Percentiles rank a stretch among this genome's conserved stretches.
phyloP scores from a whole-genome alignment of 2,329 filamentous ascomycete genomes.

The Trichoderma afroharzianum region DNA sequence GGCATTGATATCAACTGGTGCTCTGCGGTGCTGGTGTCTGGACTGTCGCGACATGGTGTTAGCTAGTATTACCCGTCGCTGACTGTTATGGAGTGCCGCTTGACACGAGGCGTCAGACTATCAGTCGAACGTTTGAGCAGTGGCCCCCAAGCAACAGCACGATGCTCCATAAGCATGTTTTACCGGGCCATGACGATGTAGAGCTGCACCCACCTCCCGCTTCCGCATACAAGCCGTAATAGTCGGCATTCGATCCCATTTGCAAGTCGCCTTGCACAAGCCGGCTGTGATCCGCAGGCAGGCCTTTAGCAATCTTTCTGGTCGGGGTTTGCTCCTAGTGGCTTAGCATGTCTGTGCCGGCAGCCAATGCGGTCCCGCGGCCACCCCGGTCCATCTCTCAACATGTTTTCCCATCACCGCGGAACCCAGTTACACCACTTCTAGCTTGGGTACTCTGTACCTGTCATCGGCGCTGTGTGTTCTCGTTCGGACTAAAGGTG shows the following conservation, averaged over 20 bases:
- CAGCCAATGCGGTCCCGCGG: constrained; percentile 11
- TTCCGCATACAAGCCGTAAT: background rate
- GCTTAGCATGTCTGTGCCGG: constrained; percentile 6
- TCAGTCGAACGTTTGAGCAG: background rate
- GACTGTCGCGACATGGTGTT: background rate
- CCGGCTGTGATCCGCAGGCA: constrained; percentile 13
- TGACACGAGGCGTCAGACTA: constrained; percentile 2
- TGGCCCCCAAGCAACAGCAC: background rate
- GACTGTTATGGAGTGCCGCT: background rate
- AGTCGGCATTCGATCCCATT: constrained; percentile 14
- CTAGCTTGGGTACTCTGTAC: background rate
- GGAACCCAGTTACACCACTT: background rate
- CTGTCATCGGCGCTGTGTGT: constrained; percentile 8
- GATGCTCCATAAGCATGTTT: background rate
- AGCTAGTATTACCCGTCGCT: background rate
- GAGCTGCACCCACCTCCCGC: background rate
- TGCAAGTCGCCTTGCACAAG: constrained; percentile 5
- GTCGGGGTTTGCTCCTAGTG: constrained; percentile 10
- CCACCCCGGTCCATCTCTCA: constrained; percentile 8
- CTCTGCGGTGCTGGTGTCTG: background rate
- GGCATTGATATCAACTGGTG: background rate
- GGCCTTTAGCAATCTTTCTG: background rate
- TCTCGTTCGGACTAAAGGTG: background rate
- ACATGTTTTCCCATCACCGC: constrained; percentile 8
- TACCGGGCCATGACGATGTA: background rate